Evolutionary conservation across 2,329 filamentous ascomycete species (phyloP).

Genomic region (Diplodia intermedia): DNA sequence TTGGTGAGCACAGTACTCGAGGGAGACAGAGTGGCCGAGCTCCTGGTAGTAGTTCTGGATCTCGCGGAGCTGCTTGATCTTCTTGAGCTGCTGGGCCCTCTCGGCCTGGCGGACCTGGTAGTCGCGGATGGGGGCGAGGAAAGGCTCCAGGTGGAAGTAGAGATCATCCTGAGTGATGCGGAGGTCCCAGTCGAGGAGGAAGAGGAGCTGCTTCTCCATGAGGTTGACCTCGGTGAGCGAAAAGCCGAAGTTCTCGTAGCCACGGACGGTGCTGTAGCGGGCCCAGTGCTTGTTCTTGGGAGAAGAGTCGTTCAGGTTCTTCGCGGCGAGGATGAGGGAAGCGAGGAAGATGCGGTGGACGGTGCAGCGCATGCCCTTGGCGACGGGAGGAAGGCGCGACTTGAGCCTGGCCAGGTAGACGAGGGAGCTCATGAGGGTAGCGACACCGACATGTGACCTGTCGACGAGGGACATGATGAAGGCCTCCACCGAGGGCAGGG

Average conservation of each 20-base stretch:
- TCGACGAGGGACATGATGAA: slow-evolving; percentile 93
- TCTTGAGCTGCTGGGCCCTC: slow-evolving; percentile 56
- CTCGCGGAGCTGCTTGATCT: slow-evolving; percentile 38
- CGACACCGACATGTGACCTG: slow-evolving; percentile 94
- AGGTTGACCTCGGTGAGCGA: slow-evolving; percentile 95
- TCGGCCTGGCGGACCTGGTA: slow-evolving; percentile 62
- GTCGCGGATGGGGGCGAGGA: slow-evolving; percentile 82
- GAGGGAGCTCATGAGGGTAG: slow-evolving; percentile 94
- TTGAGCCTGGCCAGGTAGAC: slow-evolving; percentile 90
- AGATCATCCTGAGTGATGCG: slow-evolving; percentile 85
- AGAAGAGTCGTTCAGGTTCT: slow-evolving; percentile 98
- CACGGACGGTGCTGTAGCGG: slow-evolving; percentile 80
- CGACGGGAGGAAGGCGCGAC: slow-evolving; percentile 85
- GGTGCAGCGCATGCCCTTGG: slow-evolving; percentile 95
- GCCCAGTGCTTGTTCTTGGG: slow-evolving; percentile 99
- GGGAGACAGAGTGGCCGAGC: slow-evolving; percentile 14
- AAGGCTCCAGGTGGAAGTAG: slow-evolving; percentile 83
- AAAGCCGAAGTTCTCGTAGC: slow-evolving; percentile 83
- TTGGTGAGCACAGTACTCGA: slow-evolving; percentile 47
- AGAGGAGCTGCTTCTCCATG: slow-evolving; percentile 98
- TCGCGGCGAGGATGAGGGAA: slow-evolving; percentile 82
- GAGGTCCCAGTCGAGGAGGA: slow-evolving; percentile 93
- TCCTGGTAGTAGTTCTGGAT: slow-evolving; percentile 24
- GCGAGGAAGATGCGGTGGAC: slow-evolving; percentile 97
- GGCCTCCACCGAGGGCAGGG: slow-evolving; percentile 79